Evolutionary conservation across 2,329 filamentous ascomycete species (phyloP).

Genomic region (Aspergillus amoenus): DNA sequence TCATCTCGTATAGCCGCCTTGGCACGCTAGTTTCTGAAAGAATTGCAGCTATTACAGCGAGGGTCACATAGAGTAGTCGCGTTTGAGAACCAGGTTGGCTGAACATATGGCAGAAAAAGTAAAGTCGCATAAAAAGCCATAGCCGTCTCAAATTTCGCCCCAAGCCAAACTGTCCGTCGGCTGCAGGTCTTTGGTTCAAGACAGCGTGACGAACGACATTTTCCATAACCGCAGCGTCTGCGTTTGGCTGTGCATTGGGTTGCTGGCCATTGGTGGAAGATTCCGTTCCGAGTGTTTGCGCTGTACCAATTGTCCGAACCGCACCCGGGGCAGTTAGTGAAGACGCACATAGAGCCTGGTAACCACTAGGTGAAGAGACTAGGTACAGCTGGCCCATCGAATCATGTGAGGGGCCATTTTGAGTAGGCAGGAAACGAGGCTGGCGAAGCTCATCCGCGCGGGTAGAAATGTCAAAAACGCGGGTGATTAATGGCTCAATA

Average conservation of each 20-base stretch:
- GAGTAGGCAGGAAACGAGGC: constrained; percentile 10
- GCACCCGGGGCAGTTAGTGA: constrained; percentile 30
- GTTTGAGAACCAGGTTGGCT: constrained; percentile 49
- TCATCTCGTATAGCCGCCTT: constrained; percentile 30
- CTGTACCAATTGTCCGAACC: constrained; percentile 15
- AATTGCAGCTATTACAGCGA: constrained; percentile 39
- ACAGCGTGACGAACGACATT: constrained; percentile 35
- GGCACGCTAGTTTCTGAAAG: constrained; percentile 44
- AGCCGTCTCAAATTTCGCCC: constrained; percentile 45
- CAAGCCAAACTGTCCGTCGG: constrained; percentile 35
- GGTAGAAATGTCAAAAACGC: constrained; percentile 30
- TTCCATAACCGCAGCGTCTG: constrained; percentile 24
- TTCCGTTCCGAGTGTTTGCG: neutral
- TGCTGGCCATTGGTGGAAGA: constrained; percentile 3
- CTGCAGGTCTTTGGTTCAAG: constrained; percentile 26
- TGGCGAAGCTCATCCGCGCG: constrained; percentile 34
- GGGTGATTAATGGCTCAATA: constrained; percentile 29
- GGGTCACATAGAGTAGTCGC: constrained; percentile 40
- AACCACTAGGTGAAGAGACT: constrained; percentile 46
- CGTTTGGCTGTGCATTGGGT: constrained; percentile 13
- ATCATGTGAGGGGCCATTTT: neutral
- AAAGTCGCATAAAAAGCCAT: constrained; percentile 60
- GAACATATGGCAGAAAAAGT: constrained; percentile 60
- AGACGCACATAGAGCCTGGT: constrained; percentile 46
- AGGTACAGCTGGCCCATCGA: constrained; percentile 37